Base-by-base conservation (phyloP, 2,329 filamentous ascomycete genomes). In the Nigrospora sphaerica region DNA sequence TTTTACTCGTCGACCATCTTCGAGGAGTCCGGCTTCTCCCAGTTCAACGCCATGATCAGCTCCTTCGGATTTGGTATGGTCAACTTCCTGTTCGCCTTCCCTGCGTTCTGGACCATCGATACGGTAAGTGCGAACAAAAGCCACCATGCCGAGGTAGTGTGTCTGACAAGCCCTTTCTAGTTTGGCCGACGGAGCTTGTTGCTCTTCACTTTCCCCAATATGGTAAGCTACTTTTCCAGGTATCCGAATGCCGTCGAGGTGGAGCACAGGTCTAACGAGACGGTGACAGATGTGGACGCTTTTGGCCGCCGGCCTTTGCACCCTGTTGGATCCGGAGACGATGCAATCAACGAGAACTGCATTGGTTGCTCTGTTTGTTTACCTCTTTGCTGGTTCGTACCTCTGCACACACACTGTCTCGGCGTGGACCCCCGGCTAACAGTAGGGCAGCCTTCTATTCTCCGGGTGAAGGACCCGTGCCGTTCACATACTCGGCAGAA, bases 1-100 rank as follows among this genome's bases (percentile, higher is more conserved):
- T 50, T 89, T 63, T 89, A 90, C 63, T 85, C 80, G 0, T 82
- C 81, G 0, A 83, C 80, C 7, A 71, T 83, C 14, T 83, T 83
- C 56, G 55, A 63, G 28, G 62, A 82, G 1, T 76, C 83, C 2
- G 81, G 81, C 4, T 78, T 80, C 36, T 63, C 49, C 38, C 62
- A 72, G 1, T 75, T 75, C 42, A 65, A 75, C 32, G 80, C 85
- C 3, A 67, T 85, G 14, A 69, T 80, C 34, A 78, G 77, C 10
- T 84, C 81, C 0, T 80, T 80, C 60, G 81, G 81, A 7, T 85
- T 85, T 54, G 82, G 82, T 42, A 60, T 80, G 23, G 70, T 84
- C 49, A 84, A 85, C 63, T 83, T 81, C 60, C 49, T 84, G 41
- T 84, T 83, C 52, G 77, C 80, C 16, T 80, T 79, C 62, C 80